phyloP scores from a whole-genome alignment of 179 eudicot genomes.

The Silene coronaria region DNA sequence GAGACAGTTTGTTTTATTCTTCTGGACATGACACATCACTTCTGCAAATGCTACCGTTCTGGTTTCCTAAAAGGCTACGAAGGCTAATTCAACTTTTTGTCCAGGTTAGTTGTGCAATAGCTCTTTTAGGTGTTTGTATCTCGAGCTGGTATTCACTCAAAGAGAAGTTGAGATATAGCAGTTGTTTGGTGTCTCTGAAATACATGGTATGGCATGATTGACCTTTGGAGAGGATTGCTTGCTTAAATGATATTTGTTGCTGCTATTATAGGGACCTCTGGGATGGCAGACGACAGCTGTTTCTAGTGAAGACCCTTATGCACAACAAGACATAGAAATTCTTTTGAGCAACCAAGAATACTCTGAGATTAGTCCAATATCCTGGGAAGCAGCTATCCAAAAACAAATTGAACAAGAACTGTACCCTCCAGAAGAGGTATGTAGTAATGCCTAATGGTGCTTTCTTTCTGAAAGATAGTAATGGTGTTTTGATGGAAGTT shows the following conservation, averaged over 20 bases:
- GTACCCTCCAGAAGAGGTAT: slow-evolving; percentile 71
- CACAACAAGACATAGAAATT: slow-evolving; percentile 49
- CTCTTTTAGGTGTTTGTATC: slow-evolving; percentile 6
- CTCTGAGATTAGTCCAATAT: slow-evolving; percentile 63
- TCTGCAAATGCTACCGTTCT: slow-evolving; percentile 86
- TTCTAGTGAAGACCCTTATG: slow-evolving; percentile 51
- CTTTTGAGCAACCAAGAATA: slow-evolving; percentile 45
- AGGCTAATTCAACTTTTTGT: slow-evolving; percentile 89
- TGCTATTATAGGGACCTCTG: slow-evolving; percentile 66
- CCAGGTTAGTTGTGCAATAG: slow-evolving; percentile 49
- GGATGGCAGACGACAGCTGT: slow-evolving; percentile 86
- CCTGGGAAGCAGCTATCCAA: slow-evolving; percentile 95
- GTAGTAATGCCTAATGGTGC: slow-evolving; percentile 10
- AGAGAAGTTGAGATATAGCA: background rate
- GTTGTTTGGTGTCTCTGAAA: slow-evolving; percentile 8
- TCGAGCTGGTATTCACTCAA: background rate
- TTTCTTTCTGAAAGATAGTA: background rate
- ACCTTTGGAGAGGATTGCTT: slow-evolving; percentile 6
- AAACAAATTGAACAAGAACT: slow-evolving; percentile 84
- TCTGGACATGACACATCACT: slow-evolving; percentile 86
- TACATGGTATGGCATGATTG: background rate
- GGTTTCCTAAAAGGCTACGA: slow-evolving; percentile 81
- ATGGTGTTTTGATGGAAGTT: background rate
- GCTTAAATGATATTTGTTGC: slow-evolving; percentile 17
- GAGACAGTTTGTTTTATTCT: slow-evolving; percentile 72